Percentiles rank a stretch among this genome's conserved stretches.
Conservation (phyloP, 140 eudicot species). For the Ambrosia hybrid region DNA sequence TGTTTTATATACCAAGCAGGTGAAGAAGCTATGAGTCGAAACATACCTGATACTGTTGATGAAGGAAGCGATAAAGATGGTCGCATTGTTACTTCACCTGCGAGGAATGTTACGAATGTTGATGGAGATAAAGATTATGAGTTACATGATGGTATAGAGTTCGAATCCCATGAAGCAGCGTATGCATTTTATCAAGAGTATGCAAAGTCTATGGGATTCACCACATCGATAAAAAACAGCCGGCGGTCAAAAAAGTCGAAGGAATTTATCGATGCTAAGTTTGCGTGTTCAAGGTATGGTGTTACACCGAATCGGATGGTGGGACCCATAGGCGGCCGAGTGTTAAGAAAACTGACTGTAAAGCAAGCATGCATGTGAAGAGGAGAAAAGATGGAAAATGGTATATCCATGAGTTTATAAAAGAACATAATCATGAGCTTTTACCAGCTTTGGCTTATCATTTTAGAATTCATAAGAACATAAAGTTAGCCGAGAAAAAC, state of each 20-base stretch:
- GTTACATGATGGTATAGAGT: constrained; percentile 70
- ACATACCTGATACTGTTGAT: constrained; percentile 39
- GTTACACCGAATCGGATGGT: constrained; percentile 70
- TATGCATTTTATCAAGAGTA: constrained; percentile 85
- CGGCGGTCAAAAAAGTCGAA: constrained; percentile 83
- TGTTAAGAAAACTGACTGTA: constrained; percentile 87
- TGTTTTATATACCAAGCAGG: constrained; percentile 12
- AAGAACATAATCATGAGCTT: constrained; percentile 89
- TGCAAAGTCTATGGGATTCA: constrained; percentile 95
- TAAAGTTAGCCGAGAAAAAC: constrained; percentile 84
- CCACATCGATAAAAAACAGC: constrained; percentile 89
- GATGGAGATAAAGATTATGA: constrained; percentile 57
- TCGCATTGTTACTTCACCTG: constrained; percentile 32
- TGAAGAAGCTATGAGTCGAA: constrained; percentile 42
- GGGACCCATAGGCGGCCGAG: constrained; percentile 61
- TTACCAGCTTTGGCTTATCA: constrained; percentile 91
- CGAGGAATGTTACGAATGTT: constrained; percentile 24
- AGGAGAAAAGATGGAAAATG: constrained; percentile 78
- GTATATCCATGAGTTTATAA: constrained; percentile 81
- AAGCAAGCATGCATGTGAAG: constrained; percentile 97
- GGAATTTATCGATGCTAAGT: constrained; percentile 92
- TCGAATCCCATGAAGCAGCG: constrained; percentile 78
- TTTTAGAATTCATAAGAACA: constrained; percentile 76
- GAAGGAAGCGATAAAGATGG: constrained; percentile 44
- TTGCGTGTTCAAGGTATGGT: constrained; percentile 92